Conservation (phyloP, 75 land plant genomes). For the Gnetum montanum region DNA sequence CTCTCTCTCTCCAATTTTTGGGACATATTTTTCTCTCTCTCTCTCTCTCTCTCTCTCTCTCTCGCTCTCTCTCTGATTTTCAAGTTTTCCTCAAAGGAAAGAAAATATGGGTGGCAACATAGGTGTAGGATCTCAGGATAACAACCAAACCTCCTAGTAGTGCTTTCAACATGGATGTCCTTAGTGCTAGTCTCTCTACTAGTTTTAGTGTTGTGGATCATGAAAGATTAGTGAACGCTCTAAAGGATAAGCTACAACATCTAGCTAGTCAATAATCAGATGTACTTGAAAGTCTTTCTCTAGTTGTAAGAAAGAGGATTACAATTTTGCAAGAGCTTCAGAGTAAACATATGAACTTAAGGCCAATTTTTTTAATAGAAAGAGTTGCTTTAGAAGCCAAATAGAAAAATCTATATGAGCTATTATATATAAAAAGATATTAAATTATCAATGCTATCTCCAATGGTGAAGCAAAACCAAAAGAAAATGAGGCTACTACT, state of each 20-base stretch:
- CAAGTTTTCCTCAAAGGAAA: too few species aligned
- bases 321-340: conserved; percentile 56
- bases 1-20: too few species aligned
- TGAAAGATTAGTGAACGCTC: conserved; percentile 46
- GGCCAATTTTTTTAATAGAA: conserved; percentile 73
- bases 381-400: conserved; percentile 78
- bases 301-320: conserved; percentile 54
- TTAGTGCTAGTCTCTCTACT: too few species aligned
- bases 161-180: too few species aligned
- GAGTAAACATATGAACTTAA: conserved; percentile 67
- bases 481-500: conserved; percentile 21
- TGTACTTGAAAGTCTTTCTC: conserved; percentile 50
- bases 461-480: conserved; percentile 54
- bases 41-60: too few species aligned
- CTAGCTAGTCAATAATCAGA: conserved; percentile 62
- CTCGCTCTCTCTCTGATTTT: too few species aligned
- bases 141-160: too few species aligned
- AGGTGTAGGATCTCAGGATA: too few species aligned
- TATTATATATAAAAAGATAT: conserved; percentile 63
- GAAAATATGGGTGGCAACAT: too few species aligned
- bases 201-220: conserved; percentile 51
- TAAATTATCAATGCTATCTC: too few species aligned
- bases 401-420: conserved; percentile 81
- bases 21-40: too few species aligned
- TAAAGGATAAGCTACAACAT: conserved; percentile 64